These are phyloP conservation scores for Isabelozyma gotoi DNA, from an alignment of 805 yeast genomes.

Conservation along the genomic window DNA sequence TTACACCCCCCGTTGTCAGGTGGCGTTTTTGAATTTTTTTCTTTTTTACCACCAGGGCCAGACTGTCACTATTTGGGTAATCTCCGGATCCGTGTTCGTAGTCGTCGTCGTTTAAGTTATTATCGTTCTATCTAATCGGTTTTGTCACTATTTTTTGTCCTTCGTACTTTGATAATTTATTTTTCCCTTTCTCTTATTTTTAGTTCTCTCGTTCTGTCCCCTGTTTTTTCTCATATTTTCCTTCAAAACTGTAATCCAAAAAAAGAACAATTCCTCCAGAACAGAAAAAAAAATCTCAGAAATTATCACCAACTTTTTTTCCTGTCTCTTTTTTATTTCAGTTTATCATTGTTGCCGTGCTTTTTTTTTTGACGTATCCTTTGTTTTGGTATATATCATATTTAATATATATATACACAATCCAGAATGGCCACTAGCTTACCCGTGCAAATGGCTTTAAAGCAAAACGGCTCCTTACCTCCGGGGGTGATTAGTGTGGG, in stretches of 20 bases:
- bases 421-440: slow-evolving; percentile 19
- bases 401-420: too few relatives aligned
- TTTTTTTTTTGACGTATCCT: not conserved
- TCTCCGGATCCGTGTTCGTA: too few relatives aligned
- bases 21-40: too few relatives aligned
- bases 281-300: not conserved
- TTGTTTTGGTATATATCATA: not conserved
- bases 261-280: not conserved
- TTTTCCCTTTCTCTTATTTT: not conserved
- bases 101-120: not conserved
- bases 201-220: not conserved
- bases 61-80: too few relatives aligned
- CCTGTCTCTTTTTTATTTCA: not conserved
- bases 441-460: slow-evolving; percentile 19
- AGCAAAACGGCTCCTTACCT: slow-evolving; percentile 1
- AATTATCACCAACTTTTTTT: not conserved
- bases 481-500: not conserved
- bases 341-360: not conserved
- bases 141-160: not conserved
- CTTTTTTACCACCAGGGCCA: too few relatives aligned
- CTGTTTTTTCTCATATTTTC: not conserved
- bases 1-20: not conserved
- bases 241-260: not conserved
- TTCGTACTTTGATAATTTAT: too few relatives aligned
- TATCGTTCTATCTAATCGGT: not conserved